Conservation (phyloP, 1,284 basidiomycete species). For the Cutaneotrichosporon sp. region DNA sequence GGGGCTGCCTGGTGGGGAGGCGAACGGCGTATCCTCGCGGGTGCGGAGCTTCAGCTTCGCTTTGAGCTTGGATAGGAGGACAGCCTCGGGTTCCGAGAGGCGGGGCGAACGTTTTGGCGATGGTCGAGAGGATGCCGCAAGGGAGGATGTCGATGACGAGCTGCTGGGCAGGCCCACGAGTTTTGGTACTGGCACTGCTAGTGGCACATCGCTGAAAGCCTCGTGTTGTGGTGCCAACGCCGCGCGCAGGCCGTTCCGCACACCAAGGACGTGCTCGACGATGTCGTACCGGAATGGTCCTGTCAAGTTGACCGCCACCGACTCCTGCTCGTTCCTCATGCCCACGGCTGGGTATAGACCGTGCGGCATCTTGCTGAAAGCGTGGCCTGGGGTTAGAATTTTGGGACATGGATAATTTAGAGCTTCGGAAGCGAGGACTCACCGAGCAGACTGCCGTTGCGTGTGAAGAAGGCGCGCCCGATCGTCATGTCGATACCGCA, state of each 20-base stretch:
- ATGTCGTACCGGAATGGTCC: constrained; percentile 84
- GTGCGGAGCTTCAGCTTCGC: neutral
- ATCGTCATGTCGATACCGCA: constrained; percentile 84
- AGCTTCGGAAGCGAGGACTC: constrained; percentile 30
- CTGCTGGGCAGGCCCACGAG: constrained; percentile 16
- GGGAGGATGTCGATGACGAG: neutral
- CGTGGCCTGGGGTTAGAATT: constrained; percentile 55
- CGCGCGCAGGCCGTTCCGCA: constrained; percentile 28
- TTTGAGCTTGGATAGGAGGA: constrained; percentile 2
- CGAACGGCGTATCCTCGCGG: neutral
- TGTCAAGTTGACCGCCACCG: constrained; percentile 67
- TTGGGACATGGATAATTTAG: neutral
- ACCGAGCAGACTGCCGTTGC: constrained; percentile 79
- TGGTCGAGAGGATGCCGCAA: neutral
- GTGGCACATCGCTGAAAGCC: constrained; percentile 13
- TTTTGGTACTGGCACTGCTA: constrained; percentile 7
- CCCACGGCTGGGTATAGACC: constrained; percentile 81
- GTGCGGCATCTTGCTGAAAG: constrained; percentile 65
- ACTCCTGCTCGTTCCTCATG: constrained; percentile 65
- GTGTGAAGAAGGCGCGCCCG: constrained; percentile 80
- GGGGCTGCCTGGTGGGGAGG: neutral
- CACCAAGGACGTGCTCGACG: constrained; percentile 63
- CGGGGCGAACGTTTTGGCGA: neutral
- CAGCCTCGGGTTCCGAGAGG: constrained; percentile 6
- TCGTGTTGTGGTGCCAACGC: constrained; percentile 2